Evolutionary conservation across 371 early-diverging fungal species (phyloP).

Genomic region (Rhizopus arrhizus): DNA sequence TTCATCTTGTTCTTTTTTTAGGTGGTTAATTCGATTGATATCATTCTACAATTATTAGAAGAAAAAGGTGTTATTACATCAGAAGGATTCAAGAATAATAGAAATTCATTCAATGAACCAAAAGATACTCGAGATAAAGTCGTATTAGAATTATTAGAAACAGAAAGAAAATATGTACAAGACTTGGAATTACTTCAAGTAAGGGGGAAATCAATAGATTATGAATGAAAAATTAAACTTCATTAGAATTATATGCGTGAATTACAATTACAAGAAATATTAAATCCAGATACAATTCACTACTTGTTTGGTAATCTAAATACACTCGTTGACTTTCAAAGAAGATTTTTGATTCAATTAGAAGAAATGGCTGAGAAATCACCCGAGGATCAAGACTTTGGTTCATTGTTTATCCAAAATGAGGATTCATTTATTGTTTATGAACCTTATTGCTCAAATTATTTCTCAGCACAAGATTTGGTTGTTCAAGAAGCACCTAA

Average conservation of each 20-base stretch:
- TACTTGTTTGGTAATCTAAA: conserved; percentile 91
- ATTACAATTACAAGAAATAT: conserved; percentile 56
- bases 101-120: conserved; percentile 59
- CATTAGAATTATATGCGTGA: conserved; percentile 59
- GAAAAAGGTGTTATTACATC: conserved; percentile 64
- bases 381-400: conserved; percentile 86
- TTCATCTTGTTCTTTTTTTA: conserved; percentile 4
- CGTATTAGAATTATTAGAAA: conserved; percentile 87
- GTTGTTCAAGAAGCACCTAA: conserved; percentile 52
- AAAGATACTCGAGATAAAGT: conserved; percentile 84
- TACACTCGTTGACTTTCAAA: conserved; percentile 92
- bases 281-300: conserved; percentile 75
- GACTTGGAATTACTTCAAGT: conserved; percentile 87
- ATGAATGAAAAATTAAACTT: not conserved
- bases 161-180: conserved; percentile 90
- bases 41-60: conserved; percentile 70
- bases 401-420: conserved; percentile 71
- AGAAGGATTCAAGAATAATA: conserved; percentile 34
- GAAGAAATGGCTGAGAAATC: conserved; percentile 78
- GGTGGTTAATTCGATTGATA: conserved; percentile 70
- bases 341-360: conserved; percentile 89
- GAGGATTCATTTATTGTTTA: conserved; percentile 91
- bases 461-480: conserved; percentile 71
- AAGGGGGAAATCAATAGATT: conserved; percentile 9
- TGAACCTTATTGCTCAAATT: conserved; percentile 93